These are phyloP conservation scores for Thermochaetoides thermophila DNA, from an alignment of 495 filamentous ascomycete genomes.

Conservation along the genomic window DNA sequence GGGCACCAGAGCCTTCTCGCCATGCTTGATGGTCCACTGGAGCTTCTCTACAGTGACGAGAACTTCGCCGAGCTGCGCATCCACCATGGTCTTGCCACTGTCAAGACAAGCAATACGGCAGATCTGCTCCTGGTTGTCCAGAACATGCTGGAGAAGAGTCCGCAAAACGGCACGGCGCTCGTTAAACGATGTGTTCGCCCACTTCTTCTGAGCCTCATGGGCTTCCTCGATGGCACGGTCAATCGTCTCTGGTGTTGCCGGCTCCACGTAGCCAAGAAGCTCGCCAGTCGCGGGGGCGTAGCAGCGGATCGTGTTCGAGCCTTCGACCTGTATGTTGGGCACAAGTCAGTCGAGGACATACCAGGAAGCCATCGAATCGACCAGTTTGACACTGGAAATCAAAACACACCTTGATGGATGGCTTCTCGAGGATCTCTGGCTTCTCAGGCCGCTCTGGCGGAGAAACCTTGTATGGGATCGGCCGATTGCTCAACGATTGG, in stretches of 20 bases:
- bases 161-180: constrained; percentile 68
- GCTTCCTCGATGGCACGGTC: constrained; percentile 66
- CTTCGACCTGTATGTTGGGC: constrained; percentile 23
- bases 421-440: constrained; percentile 47
- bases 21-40: constrained; percentile 84
- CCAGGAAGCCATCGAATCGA: not conserved
- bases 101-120: constrained; percentile 78
- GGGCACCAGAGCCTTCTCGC: constrained; percentile 64
- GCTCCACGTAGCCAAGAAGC: constrained; percentile 66
- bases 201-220: constrained; percentile 58
- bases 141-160: constrained; percentile 65
- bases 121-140: constrained; percentile 83
- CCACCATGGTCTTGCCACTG: constrained; percentile 92
- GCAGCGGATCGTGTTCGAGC: constrained; percentile 56
- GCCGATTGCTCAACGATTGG: constrained; percentile 20
- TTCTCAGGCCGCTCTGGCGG: constrained; percentile 28
- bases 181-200: constrained; percentile 64
- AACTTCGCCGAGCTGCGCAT: constrained; percentile 86
- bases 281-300: constrained; percentile 83
- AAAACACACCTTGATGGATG: constrained; percentile 31
- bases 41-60: constrained; percentile 88
- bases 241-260: constrained; percentile 62
- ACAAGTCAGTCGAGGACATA: not conserved
- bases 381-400: no score
- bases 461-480: constrained; percentile 26